These are phyloP conservation scores for Hypoxylon sp. DNA, from an alignment of 2,329 filamentous ascomycete genomes.

Conservation along the genomic window DNA sequence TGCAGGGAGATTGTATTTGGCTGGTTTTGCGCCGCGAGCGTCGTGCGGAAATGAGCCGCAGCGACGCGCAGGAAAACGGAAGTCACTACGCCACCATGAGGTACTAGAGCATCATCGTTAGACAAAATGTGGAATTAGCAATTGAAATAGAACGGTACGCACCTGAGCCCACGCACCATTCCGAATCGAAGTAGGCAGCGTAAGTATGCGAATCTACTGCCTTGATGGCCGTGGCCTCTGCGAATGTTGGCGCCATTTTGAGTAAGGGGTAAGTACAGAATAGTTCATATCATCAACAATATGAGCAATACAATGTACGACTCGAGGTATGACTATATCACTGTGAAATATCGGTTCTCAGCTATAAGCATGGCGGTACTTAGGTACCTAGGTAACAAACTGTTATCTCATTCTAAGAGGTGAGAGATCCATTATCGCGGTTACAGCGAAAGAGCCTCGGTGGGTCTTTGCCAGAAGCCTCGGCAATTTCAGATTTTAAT, in stretches of 20 bases:
- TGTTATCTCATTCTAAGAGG: neutral
- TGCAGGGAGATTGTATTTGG: constrained; percentile 51
- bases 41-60: constrained; percentile 50
- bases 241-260: constrained; percentile 46
- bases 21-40: constrained; percentile 50
- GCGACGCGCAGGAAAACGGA: constrained; percentile 70
- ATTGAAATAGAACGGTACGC: constrained; percentile 17
- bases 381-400: neutral
- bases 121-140: neutral
- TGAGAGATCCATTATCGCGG: no score
- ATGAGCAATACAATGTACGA: neutral
- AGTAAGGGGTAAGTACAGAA: neutral
- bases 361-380: neutral
- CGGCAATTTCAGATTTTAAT: constrained; percentile 1
- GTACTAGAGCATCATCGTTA: constrained; percentile 63
- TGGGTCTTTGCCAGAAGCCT: constrained; percentile 4
- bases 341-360: neutral
- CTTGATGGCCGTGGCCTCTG: constrained; percentile 45
- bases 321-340: neutral
- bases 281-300: neutral
- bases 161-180: constrained; percentile 52
- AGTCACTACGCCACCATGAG: constrained; percentile 78
- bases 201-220: constrained; percentile 47
- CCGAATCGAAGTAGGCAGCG: constrained; percentile 40
- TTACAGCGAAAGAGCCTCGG: neutral